Conservation (phyloP, 345 rosid genomes). For the Orychophragmus violaceus region DNA sequence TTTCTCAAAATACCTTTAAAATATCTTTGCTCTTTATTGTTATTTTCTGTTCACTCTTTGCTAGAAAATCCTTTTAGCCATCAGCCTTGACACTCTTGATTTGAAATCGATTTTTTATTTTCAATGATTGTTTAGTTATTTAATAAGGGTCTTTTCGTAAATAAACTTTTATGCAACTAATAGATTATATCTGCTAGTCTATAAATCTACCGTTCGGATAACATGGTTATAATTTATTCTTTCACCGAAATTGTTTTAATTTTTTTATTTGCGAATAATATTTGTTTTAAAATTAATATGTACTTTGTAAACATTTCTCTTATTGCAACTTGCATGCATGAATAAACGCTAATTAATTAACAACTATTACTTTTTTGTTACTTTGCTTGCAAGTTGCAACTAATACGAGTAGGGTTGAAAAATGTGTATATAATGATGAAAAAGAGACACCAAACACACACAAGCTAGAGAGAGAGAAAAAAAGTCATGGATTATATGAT, state of each 20-base stretch:
- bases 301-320: too few relatives aligned
- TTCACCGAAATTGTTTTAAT: too few relatives aligned
- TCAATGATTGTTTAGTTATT: background rate
- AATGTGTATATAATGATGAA: background rate
- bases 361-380: background rate
- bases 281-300: too few relatives aligned
- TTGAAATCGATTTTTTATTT: background rate
- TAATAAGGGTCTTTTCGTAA: background rate
- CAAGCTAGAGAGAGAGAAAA: background rate
- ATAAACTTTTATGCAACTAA: background rate
- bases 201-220: too few relatives aligned
- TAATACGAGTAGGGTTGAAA: background rate
- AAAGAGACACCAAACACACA: background rate
- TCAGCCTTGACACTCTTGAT: background rate
- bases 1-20: background rate
- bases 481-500: constrained; percentile 4
- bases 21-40: background rate
- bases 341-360: background rate
- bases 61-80: background rate
- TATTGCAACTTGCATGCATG: too few relatives aligned
- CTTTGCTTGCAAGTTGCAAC: background rate
- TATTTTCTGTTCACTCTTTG: background rate
- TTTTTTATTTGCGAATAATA: too few relatives aligned
- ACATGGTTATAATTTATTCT: too few relatives aligned
- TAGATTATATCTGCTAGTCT: too few relatives aligned